Percentiles rank a stretch among this genome's conserved stretches.
Evolutionary conservation across 2,329 filamentous ascomycete genomes (phyloP).

Genomic region (Moelleriella libera): DNA sequence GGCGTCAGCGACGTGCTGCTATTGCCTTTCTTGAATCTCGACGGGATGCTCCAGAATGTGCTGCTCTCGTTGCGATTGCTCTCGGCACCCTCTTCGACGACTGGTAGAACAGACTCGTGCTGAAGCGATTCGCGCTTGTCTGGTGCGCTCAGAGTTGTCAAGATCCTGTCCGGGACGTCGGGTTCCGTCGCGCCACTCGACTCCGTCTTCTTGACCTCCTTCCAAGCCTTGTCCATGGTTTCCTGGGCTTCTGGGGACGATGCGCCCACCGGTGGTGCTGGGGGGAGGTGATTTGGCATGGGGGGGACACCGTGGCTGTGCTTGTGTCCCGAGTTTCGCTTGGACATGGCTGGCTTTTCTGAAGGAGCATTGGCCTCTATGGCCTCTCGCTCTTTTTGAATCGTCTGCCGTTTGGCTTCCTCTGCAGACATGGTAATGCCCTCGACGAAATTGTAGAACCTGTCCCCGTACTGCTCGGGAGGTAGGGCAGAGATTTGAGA

Average conservation of each 20-base stretch:
- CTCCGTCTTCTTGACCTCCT: slow-evolving; percentile 21
- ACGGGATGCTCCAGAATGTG: slow-evolving; percentile 19
- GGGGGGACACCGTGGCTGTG: slow-evolving; percentile 23
- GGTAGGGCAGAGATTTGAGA: slow-evolving; percentile 86
- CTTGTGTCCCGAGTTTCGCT: slow-evolving; percentile 22
- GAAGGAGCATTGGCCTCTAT: slow-evolving; percentile 19
- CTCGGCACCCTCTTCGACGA: slow-evolving; percentile 85
- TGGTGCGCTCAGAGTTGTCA: slow-evolving; percentile 22
- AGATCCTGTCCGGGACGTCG: slow-evolving; percentile 46
- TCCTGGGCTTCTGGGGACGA: slow-evolving; percentile 23
- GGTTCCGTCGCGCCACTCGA: slow-evolving; percentile 22
- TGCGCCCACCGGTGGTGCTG: slow-evolving; percentile 19
- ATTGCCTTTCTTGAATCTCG: slow-evolving; percentile 18
- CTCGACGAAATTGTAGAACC: slow-evolving; percentile 85
- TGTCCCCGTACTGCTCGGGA: slow-evolving; percentile 80
- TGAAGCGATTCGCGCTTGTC: slow-evolving; percentile 41
- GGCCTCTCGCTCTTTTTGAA: slow-evolving; percentile 46
- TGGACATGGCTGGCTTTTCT: slow-evolving; percentile 14
- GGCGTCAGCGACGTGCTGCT: slow-evolving; percentile 22
- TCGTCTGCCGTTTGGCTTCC: slow-evolving; percentile 57
- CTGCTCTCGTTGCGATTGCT: slow-evolving; percentile 37
- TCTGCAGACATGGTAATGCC: slow-evolving; percentile 83
- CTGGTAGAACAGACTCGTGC: slow-evolving; percentile 51
- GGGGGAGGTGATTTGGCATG: slow-evolving; percentile 31
- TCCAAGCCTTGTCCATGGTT: slow-evolving; percentile 25